Conservation (phyloP, 768 basidiomycete genomes). For the Dacryopinax spathularia region DNA sequence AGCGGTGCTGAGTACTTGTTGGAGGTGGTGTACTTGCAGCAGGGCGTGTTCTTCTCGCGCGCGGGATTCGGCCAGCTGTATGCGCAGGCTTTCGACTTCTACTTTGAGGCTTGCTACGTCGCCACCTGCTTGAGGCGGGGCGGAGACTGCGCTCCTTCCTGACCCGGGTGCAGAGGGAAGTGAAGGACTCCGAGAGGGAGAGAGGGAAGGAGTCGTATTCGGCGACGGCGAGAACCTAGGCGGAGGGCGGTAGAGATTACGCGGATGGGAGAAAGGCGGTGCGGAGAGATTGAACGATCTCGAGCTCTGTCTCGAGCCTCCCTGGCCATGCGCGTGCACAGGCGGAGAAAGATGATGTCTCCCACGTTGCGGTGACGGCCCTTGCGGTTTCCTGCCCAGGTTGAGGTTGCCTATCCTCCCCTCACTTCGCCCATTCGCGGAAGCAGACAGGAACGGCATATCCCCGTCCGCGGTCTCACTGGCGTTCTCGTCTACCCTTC, state of each 20-base stretch:
- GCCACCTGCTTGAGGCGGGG: neutral
- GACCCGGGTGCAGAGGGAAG: neutral
- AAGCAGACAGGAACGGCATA: neutral
- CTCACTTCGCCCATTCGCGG: neutral
- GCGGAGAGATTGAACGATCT: neutral
- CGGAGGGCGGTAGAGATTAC: neutral
- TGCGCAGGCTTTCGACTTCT: neutral
- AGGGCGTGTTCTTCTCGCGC: neutral
- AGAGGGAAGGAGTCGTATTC: neutral
- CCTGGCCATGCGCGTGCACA: no score
- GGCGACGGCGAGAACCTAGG: neutral
- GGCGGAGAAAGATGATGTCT: neutral
- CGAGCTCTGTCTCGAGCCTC: neutral
- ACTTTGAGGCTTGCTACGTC: neutral
- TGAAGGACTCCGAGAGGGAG: neutral
- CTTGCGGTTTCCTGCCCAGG: neutral
- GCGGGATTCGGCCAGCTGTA: neutral
- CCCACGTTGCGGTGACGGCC: neutral
- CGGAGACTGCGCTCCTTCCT: neutral
- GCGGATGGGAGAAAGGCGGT: neutral
- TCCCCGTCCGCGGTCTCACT: no score
- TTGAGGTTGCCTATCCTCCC: slow-evolving; percentile 2
- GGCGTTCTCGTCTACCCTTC: no score
- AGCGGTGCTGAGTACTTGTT: neutral
- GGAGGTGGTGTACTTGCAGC: neutral